Evolutionary conservation across 805 yeast genomes (phyloP).

Genomic region (Wickerhamiella alocasiicola): DNA sequence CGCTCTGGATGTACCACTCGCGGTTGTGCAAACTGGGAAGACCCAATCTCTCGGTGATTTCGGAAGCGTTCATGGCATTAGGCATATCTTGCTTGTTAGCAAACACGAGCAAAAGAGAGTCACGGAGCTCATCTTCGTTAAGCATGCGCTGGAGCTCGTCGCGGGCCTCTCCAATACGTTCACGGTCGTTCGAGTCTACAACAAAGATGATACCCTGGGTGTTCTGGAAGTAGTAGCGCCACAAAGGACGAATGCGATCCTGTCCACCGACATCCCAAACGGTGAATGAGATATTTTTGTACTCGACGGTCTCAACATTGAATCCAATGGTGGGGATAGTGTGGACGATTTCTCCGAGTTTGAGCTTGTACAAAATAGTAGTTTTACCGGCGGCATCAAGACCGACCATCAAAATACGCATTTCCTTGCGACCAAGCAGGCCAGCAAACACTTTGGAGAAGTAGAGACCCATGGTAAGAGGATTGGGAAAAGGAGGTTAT

Average conservation of each 20-base stretch:
- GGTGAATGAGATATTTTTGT: constrained; percentile 90
- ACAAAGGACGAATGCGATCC: constrained; percentile 94
- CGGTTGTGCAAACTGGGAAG: constrained; percentile 95
- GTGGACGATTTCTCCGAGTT: constrained; percentile 90
- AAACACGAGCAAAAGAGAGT: constrained; percentile 86
- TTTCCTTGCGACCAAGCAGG: constrained; percentile 94
- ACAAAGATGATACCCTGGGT: constrained; percentile 97
- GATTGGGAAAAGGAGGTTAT: constrained; percentile 10
- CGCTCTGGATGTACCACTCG: constrained; percentile 98
- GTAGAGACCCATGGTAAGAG: constrained; percentile 68
- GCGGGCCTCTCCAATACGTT: constrained; percentile 94
- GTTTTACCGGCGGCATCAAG: constrained; percentile 98
- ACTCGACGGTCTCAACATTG: constrained; percentile 95
- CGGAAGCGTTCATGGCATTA: constrained; percentile 98
- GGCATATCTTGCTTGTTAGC: constrained; percentile 99
- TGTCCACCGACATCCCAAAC: constrained; percentile 99
- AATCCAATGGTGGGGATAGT: constrained; percentile 96
- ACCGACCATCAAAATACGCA: constrained; percentile 98
- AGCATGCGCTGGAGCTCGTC: constrained; percentile 97
- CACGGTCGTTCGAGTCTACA: constrained; percentile 95
- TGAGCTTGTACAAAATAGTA: constrained; percentile 87
- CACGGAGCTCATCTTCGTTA: constrained; percentile 95
- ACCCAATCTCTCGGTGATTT: constrained; percentile 92
- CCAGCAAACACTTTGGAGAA: constrained; percentile 88
- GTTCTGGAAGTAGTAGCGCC: constrained; percentile 99